These are phyloP conservation scores for Chlamydomonas sp. DNA, from an alignment of 139 green algal genomes.

Conservation along the genomic window DNA sequence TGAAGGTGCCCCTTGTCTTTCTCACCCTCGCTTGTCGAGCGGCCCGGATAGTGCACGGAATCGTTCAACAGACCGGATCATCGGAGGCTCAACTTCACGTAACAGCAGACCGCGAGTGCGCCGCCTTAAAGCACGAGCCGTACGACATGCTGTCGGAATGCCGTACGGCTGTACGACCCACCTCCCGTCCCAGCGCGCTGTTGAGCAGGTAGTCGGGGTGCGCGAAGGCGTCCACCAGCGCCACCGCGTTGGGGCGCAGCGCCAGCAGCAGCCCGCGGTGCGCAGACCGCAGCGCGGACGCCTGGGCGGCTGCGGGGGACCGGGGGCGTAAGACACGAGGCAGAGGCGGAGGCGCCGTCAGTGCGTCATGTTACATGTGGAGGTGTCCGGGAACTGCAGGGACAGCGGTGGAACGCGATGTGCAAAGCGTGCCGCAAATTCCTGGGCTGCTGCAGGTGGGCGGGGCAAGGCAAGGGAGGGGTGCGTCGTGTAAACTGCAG, in stretches of 20 bases:
- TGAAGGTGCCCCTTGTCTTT: too few relatives aligned
- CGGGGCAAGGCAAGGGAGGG: background rate
- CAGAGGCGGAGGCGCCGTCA: background rate
- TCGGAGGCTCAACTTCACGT: too few relatives aligned
- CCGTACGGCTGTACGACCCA: background rate
- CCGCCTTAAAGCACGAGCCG: too few relatives aligned
- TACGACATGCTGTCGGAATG: too few relatives aligned
- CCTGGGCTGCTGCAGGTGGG: too few relatives aligned
- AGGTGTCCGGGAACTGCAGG: too few relatives aligned
- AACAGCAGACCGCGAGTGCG: too few relatives aligned
- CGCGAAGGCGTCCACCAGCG: constrained; percentile 87
- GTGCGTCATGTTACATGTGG: background rate
- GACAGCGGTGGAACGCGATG: too few relatives aligned
- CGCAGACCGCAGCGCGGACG: constrained; percentile 49
- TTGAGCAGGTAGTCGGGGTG: constrained; percentile 52
- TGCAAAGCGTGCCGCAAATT: too few relatives aligned
- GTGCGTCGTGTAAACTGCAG: background rate
- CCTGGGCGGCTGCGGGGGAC: constrained; percentile 60
- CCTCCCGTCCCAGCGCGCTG: background rate
- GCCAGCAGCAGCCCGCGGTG: constrained; percentile 69
- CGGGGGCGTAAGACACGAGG: background rate
- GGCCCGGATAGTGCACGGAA: too few relatives aligned
- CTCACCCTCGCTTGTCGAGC: too few relatives aligned
- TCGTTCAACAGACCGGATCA: too few relatives aligned
- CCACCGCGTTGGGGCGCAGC: constrained; percentile 84